These are phyloP conservation scores for Aspergillus cristatus DNA, from an alignment of 495 filamentous ascomycete genomes.

Conservation along the genomic window DNA sequence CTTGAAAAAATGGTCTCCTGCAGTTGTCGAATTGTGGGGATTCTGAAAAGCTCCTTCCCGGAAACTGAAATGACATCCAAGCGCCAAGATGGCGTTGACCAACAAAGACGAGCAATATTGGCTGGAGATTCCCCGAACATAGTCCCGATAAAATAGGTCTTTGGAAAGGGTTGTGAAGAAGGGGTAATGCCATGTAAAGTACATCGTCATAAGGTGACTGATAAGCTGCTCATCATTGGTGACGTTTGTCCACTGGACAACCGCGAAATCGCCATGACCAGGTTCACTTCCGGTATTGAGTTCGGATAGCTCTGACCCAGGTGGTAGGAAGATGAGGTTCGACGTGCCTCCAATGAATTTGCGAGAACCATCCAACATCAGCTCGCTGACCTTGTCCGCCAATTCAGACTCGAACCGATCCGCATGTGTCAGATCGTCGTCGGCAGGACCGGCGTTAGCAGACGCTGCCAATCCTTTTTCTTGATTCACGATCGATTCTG, in stretches of 20 bases:
- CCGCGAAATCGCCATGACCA: conserved; percentile 28
- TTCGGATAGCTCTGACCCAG: conserved; percentile 43
- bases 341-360: conserved; percentile 94
- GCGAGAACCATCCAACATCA: conserved; percentile 83
- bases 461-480: conserved; percentile 30
- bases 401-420: conserved; percentile 77
- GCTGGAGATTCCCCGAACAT: conserved; percentile 53
- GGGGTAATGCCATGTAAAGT: conserved; percentile 97
- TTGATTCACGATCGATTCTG: conserved; percentile 62
- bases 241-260: conserved; percentile 80
- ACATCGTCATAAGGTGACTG: conserved; percentile 88
- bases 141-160: conserved; percentile 80
- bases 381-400: conserved; percentile 85
- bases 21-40: conserved; percentile 66
- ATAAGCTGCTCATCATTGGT: conserved; percentile 72
- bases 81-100: conserved; percentile 91
- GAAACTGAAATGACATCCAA: conserved; percentile 94
- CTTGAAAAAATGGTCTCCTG: conserved; percentile 93
- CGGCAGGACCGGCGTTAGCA: conserved; percentile 9
- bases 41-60: conserved; percentile 59
- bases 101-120: conserved; percentile 81
- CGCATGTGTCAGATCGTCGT: conserved; percentile 20
- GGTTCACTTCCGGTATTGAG: conserved; percentile 17
- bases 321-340: conserved; percentile 77
- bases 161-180: conserved; percentile 94